Evolutionary conservation across 768 basidiomycete species (phyloP).

Genomic region (Phylloporus arenicola): DNA sequence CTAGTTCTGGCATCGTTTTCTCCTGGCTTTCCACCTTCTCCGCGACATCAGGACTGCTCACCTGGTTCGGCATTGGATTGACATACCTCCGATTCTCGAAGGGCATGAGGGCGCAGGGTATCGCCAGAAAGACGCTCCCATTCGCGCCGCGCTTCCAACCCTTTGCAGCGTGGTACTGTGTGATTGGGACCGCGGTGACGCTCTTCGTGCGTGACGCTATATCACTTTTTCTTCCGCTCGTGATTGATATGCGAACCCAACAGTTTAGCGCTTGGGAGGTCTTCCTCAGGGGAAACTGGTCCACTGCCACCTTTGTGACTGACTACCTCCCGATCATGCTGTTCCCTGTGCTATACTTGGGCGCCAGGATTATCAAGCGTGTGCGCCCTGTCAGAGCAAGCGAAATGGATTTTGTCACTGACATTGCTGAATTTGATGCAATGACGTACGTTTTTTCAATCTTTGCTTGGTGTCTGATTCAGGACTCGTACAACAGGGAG

Average conservation of each 20-base stretch:
- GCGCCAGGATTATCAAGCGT: conserved; percentile 18
- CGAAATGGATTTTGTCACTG: conserved; percentile 26
- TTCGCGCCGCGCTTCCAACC: conserved; percentile 40
- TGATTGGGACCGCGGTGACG: conserved; percentile 22
- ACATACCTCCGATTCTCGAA: conserved; percentile 44
- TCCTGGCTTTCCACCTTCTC: conserved; percentile 36
- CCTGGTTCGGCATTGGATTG: conserved; percentile 41
- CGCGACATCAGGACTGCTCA: conserved; percentile 37
- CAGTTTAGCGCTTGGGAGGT: conserved; percentile 39
- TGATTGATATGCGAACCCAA: not conserved
- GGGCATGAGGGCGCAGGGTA: conserved; percentile 46
- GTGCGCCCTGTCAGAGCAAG: not conserved
- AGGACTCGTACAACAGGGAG: conserved; percentile 7
- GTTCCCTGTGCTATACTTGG: conserved; percentile 44
- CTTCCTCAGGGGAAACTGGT: conserved; percentile 37
- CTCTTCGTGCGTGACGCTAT: conserved; percentile 31
- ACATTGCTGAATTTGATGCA: conserved; percentile 26
- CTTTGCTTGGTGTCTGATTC: not conserved
- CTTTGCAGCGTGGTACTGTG: conserved; percentile 35
- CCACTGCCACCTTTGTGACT: conserved; percentile 37
- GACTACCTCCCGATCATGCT: conserved; percentile 38
- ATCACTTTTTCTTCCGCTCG: too few species aligned
- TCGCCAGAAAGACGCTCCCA: conserved; percentile 43
- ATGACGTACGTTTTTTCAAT: conserved; percentile 15
- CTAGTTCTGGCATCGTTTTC: conserved; percentile 36